A percentile compares a stretch with the other conserved stretches of the same genome.
Conservation (phyloP, 2,329 filamentous ascomycete genomes). For the Pyrenochaeta sp. region DNA sequence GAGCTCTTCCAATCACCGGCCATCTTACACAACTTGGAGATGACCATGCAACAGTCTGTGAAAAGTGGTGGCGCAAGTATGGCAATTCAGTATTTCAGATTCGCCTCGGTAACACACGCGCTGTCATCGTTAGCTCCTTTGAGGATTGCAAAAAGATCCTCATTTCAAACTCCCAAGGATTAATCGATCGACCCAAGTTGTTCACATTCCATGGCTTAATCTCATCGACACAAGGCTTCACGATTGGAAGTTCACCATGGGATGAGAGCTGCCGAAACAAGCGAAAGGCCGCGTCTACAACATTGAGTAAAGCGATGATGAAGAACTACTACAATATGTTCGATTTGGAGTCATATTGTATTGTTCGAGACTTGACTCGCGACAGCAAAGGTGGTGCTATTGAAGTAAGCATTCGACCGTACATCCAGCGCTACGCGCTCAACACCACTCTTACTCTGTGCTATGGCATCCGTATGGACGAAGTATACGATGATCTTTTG, state of each 20-base stretch:
- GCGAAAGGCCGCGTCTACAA: slow-evolving; percentile 60
- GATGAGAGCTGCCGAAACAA: slow-evolving; percentile 64
- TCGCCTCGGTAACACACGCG: slow-evolving; percentile 61
- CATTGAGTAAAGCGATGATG: slow-evolving; percentile 57
- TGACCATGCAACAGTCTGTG: slow-evolving; percentile 63
- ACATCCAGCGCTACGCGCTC: slow-evolving; percentile 63
- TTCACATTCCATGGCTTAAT: slow-evolving; percentile 65
- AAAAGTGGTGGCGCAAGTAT: slow-evolving; percentile 61
- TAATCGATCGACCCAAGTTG: slow-evolving; percentile 61
- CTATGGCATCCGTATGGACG: slow-evolving; percentile 65
- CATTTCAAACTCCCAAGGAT: slow-evolving; percentile 58
- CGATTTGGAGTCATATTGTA: slow-evolving; percentile 62
- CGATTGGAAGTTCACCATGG: slow-evolving; percentile 64
- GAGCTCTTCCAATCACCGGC: slow-evolving; percentile 59
- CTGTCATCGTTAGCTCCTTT: slow-evolving; percentile 63
- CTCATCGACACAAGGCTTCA: slow-evolving; percentile 60
- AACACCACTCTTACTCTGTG: slow-evolving; percentile 65
- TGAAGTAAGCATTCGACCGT: slow-evolving; percentile 59
- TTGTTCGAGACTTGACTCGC: slow-evolving; percentile 57
- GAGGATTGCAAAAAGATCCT: slow-evolving; percentile 62
- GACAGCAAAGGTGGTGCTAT: slow-evolving; percentile 54
- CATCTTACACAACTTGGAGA: slow-evolving; percentile 62
- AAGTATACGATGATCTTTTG: slow-evolving; percentile 60
- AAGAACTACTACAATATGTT: slow-evolving; percentile 62
- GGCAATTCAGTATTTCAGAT: slow-evolving; percentile 62